Conservation (phyloP, 257 asterid species). For the Thymus quinquecostatus region DNA sequence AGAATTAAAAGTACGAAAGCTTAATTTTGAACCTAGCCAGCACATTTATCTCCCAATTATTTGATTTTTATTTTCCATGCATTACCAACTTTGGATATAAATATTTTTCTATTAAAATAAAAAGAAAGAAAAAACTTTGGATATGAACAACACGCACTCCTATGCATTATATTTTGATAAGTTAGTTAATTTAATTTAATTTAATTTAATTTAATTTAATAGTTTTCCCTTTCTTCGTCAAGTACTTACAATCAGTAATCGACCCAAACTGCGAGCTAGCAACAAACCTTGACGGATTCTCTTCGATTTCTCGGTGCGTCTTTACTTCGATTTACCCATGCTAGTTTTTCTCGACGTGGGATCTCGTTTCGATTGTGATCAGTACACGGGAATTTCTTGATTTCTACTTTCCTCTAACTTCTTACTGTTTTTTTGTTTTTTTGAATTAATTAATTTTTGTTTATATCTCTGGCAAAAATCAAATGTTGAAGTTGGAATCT, state of each 20-base stretch:
- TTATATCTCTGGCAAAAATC: neutral
- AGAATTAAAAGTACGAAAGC: too few relatives aligned
- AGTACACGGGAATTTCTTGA: neutral
- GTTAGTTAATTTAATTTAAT: too few relatives aligned
- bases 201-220: too few relatives aligned
- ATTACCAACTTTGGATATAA: too few relatives aligned
- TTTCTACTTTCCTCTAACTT: neutral
- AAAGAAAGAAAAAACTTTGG: too few relatives aligned
- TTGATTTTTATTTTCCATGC: too few relatives aligned
- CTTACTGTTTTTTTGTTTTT: neutral
- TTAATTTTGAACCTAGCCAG: too few relatives aligned
- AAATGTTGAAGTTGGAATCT: neutral
- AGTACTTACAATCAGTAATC: too few relatives aligned
- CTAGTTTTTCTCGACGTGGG: neutral
- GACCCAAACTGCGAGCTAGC: neutral
- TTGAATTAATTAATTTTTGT: neutral
- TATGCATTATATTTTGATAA: neutral
- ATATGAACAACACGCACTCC: constrained; percentile 1
- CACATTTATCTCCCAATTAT: too few relatives aligned
- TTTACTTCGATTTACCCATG: neutral
- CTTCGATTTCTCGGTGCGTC: constrained; percentile 1
- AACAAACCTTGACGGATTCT: neutral
- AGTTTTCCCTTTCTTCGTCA: too few relatives aligned
- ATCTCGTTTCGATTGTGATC: constrained; percentile 6
- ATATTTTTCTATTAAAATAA: too few relatives aligned